Evolutionary conservation across 2,329 filamentous ascomycete species (phyloP).

Genomic region (Magnaporthales sp.): DNA sequence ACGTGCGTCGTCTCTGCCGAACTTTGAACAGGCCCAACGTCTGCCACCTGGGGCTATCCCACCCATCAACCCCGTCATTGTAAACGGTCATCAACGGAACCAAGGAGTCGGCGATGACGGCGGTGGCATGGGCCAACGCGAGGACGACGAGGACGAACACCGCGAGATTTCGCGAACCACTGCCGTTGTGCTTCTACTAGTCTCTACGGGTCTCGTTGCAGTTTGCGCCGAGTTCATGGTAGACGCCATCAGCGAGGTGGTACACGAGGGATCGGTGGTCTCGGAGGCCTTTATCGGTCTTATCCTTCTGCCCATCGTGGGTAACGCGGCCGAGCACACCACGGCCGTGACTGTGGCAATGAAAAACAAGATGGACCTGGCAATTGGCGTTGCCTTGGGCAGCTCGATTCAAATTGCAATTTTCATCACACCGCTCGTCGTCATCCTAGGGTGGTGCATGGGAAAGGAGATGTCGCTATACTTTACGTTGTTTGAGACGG

Average conservation of each 20-base stretch:
- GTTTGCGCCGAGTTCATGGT: conserved; percentile 55
- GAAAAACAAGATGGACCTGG: conserved; percentile 54
- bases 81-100: conserved; percentile 15
- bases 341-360: conserved; percentile 50
- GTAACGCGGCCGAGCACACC: conserved; percentile 56
- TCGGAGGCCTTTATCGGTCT: conserved; percentile 52
- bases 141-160: conserved; percentile 19
- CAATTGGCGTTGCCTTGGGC: conserved; percentile 51
- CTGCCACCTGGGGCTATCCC: conserved; percentile 15
- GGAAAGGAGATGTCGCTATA: conserved; percentile 52
- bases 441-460: conserved; percentile 51
- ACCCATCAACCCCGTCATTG: conserved; percentile 21
- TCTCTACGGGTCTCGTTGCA: conserved; percentile 47
- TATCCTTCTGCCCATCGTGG: conserved; percentile 53
- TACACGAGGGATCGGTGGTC: conserved; percentile 33
- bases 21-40: conserved; percentile 11
- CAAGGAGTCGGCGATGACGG: conserved; percentile 1
- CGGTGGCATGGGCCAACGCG: conserved; percentile 18
- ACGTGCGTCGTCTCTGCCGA: conserved; percentile 47
- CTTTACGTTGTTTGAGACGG: conserved; percentile 68
- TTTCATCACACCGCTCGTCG: conserved; percentile 51
- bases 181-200: conserved; percentile 40
- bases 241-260: conserved; percentile 46
- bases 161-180: conserved; percentile 29
- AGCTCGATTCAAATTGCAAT: conserved; percentile 54